Conservation (phyloP, 192 early-diverging fungal genomes). For the Coemansia sp. region DNA sequence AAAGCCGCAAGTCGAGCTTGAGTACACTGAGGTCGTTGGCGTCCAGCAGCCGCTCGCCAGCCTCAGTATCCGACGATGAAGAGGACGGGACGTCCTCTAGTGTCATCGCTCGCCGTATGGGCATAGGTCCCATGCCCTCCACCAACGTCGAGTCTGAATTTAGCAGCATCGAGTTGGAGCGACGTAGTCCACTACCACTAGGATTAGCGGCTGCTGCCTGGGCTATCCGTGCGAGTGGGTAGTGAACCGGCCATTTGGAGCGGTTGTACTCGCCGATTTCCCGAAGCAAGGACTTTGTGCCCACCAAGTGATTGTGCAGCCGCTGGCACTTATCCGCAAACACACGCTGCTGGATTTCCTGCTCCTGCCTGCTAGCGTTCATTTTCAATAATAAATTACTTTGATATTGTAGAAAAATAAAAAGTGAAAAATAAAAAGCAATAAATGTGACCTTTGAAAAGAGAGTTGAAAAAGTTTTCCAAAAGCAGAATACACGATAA, state of each 20-base stretch:
- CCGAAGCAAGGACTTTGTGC: constrained; percentile 63
- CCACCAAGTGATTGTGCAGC: constrained; percentile 66
- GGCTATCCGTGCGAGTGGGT: constrained; percentile 56
- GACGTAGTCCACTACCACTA: constrained; percentile 16
- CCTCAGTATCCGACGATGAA: not conserved
- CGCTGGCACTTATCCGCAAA: constrained; percentile 76
- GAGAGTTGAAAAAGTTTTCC: not conserved
- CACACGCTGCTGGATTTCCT: constrained; percentile 59
- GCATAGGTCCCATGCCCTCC: constrained; percentile 3
- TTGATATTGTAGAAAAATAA: not conserved
- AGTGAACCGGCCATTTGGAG: constrained; percentile 64
- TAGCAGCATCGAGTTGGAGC: constrained; percentile 34
- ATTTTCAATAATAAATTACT: not conserved
- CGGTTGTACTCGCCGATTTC: constrained; percentile 73
- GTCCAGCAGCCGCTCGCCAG: constrained; percentile 19
- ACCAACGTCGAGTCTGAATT: constrained; percentile 20
- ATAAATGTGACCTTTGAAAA: not conserved
- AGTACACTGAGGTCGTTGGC: constrained; percentile 56
- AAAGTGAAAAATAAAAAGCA: not conserved
- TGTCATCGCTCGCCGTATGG: constrained; percentile 36
- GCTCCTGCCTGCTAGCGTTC: constrained; percentile 25
- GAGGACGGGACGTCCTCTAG: constrained; percentile 14
- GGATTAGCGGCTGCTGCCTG: not conserved
- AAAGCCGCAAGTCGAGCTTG: constrained; percentile 67
- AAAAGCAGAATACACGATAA: no score